Evolutionary conservation across 2,329 filamentous ascomycete species (phyloP).

Genomic region (Colletotrichum plurivorum): DNA sequence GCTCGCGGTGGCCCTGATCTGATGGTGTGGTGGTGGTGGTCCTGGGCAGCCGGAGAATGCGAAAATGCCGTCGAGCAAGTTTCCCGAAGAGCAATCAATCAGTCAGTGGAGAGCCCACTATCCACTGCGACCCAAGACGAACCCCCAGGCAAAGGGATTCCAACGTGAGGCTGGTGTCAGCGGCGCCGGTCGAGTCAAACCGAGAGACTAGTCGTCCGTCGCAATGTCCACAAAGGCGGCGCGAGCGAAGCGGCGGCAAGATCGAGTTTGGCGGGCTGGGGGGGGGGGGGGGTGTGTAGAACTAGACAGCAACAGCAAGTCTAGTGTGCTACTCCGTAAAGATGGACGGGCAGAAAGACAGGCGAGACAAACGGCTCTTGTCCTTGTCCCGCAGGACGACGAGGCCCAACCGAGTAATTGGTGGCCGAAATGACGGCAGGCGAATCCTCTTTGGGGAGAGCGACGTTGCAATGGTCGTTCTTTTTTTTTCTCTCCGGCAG

Average conservation of each 20-base stretch:
- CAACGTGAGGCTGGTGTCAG: slow-evolving; percentile 15
- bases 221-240: slow-evolving; percentile 38
- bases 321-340: too few relatives aligned
- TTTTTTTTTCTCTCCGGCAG: slow-evolving; percentile 10
- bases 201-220: slow-evolving; percentile 20
- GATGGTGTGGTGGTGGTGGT: slow-evolving; percentile 14
- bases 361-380: not conserved
- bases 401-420: slow-evolving; percentile 32
- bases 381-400: slow-evolving; percentile 28
- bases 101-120: slow-evolving; percentile 12
- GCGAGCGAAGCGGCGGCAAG: slow-evolving; percentile 11
- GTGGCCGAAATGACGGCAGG: slow-evolving; percentile 27
- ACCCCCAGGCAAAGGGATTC: slow-evolving; percentile 13
- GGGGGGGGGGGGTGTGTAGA: not conserved
- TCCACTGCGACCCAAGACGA: slow-evolving; percentile 10
- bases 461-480: slow-evolving; percentile 27
- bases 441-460: slow-evolving; percentile 11
- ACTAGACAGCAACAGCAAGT: too few relatives aligned
- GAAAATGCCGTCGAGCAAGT: slow-evolving; percentile 14
- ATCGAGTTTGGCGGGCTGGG: not conserved
- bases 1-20: not conserved
- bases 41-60: not conserved
- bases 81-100: too few relatives aligned
- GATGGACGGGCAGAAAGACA: too few relatives aligned
- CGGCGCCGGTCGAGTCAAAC: not conserved